Conservation (phyloP, 2,329 filamentous ascomycete genomes). For the Fusarium nurragi region DNA sequence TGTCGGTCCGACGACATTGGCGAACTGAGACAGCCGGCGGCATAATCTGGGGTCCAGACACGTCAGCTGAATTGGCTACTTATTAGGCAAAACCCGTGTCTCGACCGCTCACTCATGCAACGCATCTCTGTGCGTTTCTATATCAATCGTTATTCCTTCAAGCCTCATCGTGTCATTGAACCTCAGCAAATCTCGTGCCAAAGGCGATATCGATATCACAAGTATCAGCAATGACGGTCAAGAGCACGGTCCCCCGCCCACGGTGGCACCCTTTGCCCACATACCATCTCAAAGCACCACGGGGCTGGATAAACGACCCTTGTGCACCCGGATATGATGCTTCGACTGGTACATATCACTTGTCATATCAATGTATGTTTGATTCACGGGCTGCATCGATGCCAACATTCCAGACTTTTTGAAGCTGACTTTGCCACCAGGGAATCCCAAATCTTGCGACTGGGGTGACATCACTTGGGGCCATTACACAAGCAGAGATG, state of each 20-base stretch:
- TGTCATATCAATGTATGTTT: slow-evolving; percentile 40
- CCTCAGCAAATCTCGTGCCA: too few relatives aligned
- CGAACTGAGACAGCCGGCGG: slow-evolving; percentile 4
- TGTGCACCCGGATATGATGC: slow-evolving; percentile 38
- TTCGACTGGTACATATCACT: slow-evolving; percentile 36
- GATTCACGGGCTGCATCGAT: background rate
- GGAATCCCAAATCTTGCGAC: slow-evolving; percentile 50
- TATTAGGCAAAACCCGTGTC: slow-evolving; percentile 30
- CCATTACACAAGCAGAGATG: slow-evolving; percentile 57
- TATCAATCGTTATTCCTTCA: background rate
- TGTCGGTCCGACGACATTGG: slow-evolving; percentile 33
- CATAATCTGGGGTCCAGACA: slow-evolving; percentile 16
- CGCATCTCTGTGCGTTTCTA: background rate
- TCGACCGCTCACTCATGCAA: background rate
- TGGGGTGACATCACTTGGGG: slow-evolving; percentile 59
- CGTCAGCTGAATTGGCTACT: slow-evolving; percentile 34
- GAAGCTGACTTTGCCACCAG: slow-evolving; percentile 9
- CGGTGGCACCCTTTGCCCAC: slow-evolving; percentile 31
- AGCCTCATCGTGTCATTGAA: background rate
- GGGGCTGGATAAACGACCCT: slow-evolving; percentile 41
- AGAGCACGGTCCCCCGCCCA: slow-evolving; percentile 7
- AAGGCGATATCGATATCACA: background rate
- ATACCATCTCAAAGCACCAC: slow-evolving; percentile 38
- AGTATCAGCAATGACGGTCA: slow-evolving; percentile 17
- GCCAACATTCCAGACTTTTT: background rate